phyloP scores from a whole-genome alignment of 495 filamentous ascomycete species.

The Aspergillus carlsbadensis region DNA sequence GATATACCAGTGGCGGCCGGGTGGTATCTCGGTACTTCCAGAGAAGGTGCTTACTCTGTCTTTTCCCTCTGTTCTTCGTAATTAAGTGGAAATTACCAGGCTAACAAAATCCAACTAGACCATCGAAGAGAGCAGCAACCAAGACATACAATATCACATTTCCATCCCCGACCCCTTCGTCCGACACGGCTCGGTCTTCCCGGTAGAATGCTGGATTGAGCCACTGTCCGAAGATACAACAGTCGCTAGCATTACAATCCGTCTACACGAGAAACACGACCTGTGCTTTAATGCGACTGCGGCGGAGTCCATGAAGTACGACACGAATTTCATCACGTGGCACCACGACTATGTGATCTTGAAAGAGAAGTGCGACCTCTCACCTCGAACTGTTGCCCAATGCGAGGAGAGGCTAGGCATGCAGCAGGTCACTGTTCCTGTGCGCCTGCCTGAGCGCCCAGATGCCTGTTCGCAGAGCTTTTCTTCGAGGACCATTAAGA shows the following conservation, averaged over 20 bases:
- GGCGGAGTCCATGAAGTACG: slow-evolving; percentile 9
- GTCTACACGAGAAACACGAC: slow-evolving; percentile 18
- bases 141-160: slow-evolving; percentile 21
- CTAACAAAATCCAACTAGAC: background rate
- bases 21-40: background rate
- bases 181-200: slow-evolving; percentile 19
- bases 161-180: slow-evolving; percentile 17
- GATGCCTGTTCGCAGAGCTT: no score
- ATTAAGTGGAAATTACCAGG: background rate
- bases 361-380: no score
- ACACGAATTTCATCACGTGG: background rate
- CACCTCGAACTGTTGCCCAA: no score
- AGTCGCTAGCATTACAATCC: slow-evolving; percentile 3
- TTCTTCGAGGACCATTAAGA: no score
- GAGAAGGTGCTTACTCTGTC: background rate
- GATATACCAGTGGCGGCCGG: background rate
- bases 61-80: no score
- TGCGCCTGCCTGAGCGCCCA: no score
- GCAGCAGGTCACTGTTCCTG: no score
- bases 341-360: no score
- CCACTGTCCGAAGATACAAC: slow-evolving; percentile 12
- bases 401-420: no score
- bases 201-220: slow-evolving; percentile 19
- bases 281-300: slow-evolving; percentile 22
- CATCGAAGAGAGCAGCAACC: background rate